Base-by-base conservation (phyloP, 768 basidiomycete species). In the Lactarius hatsudake region DNA sequence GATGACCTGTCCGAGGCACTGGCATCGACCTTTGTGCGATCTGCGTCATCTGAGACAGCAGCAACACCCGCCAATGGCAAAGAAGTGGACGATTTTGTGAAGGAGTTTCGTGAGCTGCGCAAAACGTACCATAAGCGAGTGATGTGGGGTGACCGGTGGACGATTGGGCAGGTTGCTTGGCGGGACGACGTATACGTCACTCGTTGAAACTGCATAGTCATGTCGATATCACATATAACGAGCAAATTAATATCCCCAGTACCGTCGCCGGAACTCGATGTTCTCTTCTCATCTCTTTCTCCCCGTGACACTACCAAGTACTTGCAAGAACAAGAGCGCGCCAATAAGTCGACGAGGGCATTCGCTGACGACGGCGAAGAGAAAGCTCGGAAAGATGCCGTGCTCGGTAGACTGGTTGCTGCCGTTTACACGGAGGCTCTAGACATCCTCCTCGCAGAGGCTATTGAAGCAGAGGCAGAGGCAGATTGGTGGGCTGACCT, bases 91-190 rank as follows among this genome's bases (percentile, higher is more conserved):
- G 86, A 89, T 54, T 98, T 98, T 70, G 85, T 97, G 61, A 87
- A 81, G 72, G 87, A 93, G 71, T 97, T 96, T 79, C 93, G 89
- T 73, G 93, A 94, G 61, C 75, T 87, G 48, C 79, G 96, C 70
- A 96, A 93, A 78, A 82, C 83, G n/a, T 98, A 94, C 76, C 96
- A 98, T 76, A 97, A 96, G 77, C 83, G 96, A 20, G 88, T 87
- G 2, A 88, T 96, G 75, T 97, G 93, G 91, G 86, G 87, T 20
- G 91, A 94, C 74, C 82, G 89, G 71, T 98, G 96, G 94, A 81
- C 87, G 1, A 82, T 84, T 40, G 93, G 92, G 2, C 88, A 93
- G 71, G 94, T 98, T 8, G 82, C 84, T 34, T 97, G 95, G 94
- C 82, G 87, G 70, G 91, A 93, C 60, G 83, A 89, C 13, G 51